A percentile compares a stretch with the other conserved stretches of the same genome.
phyloP scores from a whole-genome alignment of 805 yeast genomes.

The Saccharomycopsis sp. region DNA sequence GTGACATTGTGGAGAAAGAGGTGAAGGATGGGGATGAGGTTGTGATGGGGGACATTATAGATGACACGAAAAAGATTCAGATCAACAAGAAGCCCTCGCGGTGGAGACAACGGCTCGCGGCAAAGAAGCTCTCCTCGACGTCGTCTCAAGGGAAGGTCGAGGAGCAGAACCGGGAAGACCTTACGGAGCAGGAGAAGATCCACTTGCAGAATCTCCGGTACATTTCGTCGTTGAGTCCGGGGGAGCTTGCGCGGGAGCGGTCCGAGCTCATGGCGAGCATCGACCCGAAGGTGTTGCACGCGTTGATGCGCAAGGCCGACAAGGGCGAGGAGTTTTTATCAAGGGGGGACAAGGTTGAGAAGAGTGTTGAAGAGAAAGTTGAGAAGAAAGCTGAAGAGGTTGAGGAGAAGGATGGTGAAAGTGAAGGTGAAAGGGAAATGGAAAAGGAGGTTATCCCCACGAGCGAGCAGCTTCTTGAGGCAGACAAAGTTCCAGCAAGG shows the following conservation, averaged over 20 bases:
- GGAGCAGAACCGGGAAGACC: slow-evolving; percentile 20
- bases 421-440: slow-evolving; percentile 22
- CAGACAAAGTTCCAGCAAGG: slow-evolving; percentile 36
- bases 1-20: slow-evolving; percentile 65
- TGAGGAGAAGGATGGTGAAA: slow-evolving; percentile 4
- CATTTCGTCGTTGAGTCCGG: slow-evolving; percentile 52
- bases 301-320: slow-evolving; percentile 48
- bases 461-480: slow-evolving; percentile 29
- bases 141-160: slow-evolving; percentile 22
- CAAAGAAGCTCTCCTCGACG: slow-evolving; percentile 28
- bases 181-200: slow-evolving; percentile 63
- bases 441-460: slow-evolving; percentile 18
- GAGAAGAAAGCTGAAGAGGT: slow-evolving; percentile 26
- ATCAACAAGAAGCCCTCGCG: slow-evolving; percentile 35
- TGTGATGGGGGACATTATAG: slow-evolving; percentile 3
- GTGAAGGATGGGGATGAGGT: slow-evolving; percentile 26
- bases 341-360: slow-evolving; percentile 29
- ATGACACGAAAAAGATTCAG: slow-evolving; percentile 2
- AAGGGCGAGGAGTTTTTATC: slow-evolving; percentile 29
- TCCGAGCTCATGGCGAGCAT: slow-evolving; percentile 57
- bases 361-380: slow-evolving; percentile 31
- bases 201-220: slow-evolving; percentile 65
- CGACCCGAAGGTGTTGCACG: slow-evolving; percentile 59
- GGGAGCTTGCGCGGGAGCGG: slow-evolving; percentile 54
- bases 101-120: slow-evolving; percentile 39